These are phyloP conservation scores for Microthlaspi erraticum DNA, from an alignment of 345 rosid species.

Conservation along the genomic window DNA sequence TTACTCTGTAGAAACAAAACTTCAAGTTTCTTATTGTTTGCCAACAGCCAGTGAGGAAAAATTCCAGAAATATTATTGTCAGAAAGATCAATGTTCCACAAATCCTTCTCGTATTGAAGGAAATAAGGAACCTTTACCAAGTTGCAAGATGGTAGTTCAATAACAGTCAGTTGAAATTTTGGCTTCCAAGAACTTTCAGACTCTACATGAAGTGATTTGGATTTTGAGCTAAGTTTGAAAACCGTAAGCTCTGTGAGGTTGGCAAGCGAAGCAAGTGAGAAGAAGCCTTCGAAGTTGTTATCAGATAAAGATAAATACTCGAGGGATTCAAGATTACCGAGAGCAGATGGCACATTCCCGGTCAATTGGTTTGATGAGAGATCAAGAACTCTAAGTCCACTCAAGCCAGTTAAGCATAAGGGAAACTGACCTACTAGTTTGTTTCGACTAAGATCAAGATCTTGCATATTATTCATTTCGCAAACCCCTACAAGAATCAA, in stretches of 20 bases:
- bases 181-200: neutral
- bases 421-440: constrained; percentile 3
- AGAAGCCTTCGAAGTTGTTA: constrained; percentile 13
- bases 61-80: constrained; percentile 10
- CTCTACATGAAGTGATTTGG: neutral
- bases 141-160: constrained; percentile 13
- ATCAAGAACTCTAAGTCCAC: constrained; percentile 18
- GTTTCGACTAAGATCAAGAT: neutral
- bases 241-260: constrained; percentile 32
- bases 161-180: constrained; percentile 9
- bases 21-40: constrained; percentile 6
- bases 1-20: constrained; percentile 11
- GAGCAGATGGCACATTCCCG: neutral
- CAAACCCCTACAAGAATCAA: constrained; percentile 1
- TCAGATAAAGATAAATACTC: neutral
- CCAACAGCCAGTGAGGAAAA: constrained; percentile 34
- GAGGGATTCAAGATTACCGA: too few relatives aligned
- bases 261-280: constrained; percentile 12
- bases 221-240: neutral
- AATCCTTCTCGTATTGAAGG: constrained; percentile 12
- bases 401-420: neutral
- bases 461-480: constrained; percentile 10
- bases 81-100: constrained; percentile 33
- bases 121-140: constrained; percentile 19
- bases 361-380: constrained; percentile 9